phyloP scores from a whole-genome alignment of 176 grass and related monocot genomes.

The Canna indica region DNA sequence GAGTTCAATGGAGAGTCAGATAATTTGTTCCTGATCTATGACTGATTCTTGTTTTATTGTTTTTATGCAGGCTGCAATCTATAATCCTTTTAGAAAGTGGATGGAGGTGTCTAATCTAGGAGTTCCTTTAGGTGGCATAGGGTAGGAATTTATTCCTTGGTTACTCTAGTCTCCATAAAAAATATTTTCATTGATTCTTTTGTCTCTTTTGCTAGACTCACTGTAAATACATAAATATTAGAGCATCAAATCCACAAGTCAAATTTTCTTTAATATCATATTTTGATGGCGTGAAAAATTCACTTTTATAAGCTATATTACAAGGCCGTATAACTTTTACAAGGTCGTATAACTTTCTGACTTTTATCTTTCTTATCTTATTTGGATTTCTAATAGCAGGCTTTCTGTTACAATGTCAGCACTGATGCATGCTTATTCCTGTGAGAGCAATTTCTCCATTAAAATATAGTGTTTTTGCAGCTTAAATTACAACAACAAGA shows the following conservation, averaged over 20 bases:
- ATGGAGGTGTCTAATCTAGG: conserved; percentile 66
- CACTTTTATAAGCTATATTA: too few species aligned
- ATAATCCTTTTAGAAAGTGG: conserved; percentile 78
- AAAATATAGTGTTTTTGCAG: not conserved
- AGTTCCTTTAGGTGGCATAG: conserved; percentile 89
- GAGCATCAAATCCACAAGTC: too few species aligned
- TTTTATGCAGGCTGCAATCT: conserved; percentile 47
- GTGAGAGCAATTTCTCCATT: not conserved
- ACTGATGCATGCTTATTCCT: not conserved
- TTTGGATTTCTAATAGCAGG: not conserved
- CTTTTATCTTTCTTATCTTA: not conserved
- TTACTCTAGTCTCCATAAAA: conserved; percentile 1
- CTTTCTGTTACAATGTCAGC: not conserved
- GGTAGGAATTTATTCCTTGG: conserved; percentile 44
- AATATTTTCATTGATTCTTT: not conserved
- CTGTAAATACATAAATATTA: too few species aligned
- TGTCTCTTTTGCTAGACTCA: not conserved
- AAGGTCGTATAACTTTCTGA: too few species aligned
- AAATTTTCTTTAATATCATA: too few species aligned
- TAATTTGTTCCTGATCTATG: not conserved
- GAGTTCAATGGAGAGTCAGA: not conserved
- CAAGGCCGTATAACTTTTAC: too few species aligned
- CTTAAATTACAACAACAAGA: not conserved
- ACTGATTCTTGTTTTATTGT: not conserved
- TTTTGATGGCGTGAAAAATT: too few species aligned